These are phyloP conservation scores for Astragalus membranaceus DNA, from an alignment of 306 rosid species.

Conservation along the genomic window DNA sequence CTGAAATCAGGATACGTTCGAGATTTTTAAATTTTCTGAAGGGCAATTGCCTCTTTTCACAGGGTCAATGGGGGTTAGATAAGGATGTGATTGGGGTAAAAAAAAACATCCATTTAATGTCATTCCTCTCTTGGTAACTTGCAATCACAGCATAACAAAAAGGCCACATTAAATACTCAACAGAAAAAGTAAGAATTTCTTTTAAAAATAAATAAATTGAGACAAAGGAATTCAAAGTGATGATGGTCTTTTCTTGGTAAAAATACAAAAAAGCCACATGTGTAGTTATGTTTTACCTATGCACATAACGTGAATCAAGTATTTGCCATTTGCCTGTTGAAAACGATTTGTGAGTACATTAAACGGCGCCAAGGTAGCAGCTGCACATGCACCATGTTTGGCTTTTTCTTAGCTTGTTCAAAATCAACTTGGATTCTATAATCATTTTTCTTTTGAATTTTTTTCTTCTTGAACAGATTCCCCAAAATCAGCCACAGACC, in stretches of 20 bases:
- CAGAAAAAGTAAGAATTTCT: not conserved
- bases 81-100: too few species aligned
- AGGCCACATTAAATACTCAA: not conserved
- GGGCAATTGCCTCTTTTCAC: too few species aligned
- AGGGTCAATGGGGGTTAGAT: too few species aligned
- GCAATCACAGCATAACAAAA: not conserved
- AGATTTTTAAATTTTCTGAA: too few species aligned
- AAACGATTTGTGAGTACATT: slow-evolving; percentile 32
- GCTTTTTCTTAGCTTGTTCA: slow-evolving; percentile 23
- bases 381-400: slow-evolving; percentile 60
- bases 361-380: slow-evolving; percentile 40
- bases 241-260: slow-evolving; percentile 16
- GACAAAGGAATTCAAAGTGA: slow-evolving; percentile 6
- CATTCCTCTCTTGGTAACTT: slow-evolving; percentile 17
- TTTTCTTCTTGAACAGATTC: slow-evolving; percentile 23
- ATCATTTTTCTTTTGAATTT: slow-evolving; percentile 18
- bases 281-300: not conserved
- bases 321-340: slow-evolving; percentile 31
- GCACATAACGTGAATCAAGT: slow-evolving; percentile 8
- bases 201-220: not conserved
- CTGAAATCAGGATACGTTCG: too few species aligned
- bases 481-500: not conserved
- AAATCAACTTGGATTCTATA: slow-evolving; percentile 38
- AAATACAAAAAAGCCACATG: not conserved
- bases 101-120: slow-evolving; percentile 7